Base-by-base conservation (phyloP, 2,329 filamentous ascomycete genomes). In the Alternaria gaisen region DNA sequence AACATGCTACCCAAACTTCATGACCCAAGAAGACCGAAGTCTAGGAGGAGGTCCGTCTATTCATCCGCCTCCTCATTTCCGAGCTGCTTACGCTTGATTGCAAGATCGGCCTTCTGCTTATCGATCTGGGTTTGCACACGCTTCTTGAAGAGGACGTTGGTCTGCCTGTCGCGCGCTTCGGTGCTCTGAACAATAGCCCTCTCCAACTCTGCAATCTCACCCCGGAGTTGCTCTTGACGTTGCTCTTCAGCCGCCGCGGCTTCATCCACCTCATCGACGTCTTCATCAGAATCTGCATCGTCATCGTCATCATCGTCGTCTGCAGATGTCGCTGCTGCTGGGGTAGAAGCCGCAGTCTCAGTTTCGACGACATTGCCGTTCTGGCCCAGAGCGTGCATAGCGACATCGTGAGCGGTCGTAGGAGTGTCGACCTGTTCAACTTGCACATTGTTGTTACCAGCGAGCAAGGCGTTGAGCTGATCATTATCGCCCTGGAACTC, bases 161-260 rank as follows among this genome's bases (percentile, higher is more conserved):
- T 76, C 61, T 81, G 77, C 28, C 78, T 79, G 46, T 82, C 79
- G 63, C 81, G 77, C 53, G 81, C 77, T 46, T 72, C 74, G 28
- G 81, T 75, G 20, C 80, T 80, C 26, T 77, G 74, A 41, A 78
- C 78, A 41, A 87, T 81, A 60, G 84, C 81, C 47, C 80, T 79
- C 72, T 87, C 81, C 64, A 88, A 67, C 69, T 87, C 85, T 5
- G 80, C 81, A 53, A 88, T 85, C 72, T 88, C 84, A 58, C 85
- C 83, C 50, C 80, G 78, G 28, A 83, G 75, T 62, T 83, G 81
- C 43, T 82, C 80, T 24, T 80, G 74, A 40, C 70, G 64, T 64
- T 84, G 80, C 26, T 83, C 80, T 28, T 83, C 78, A 41, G 79
- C 78, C 18, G 82, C 84, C 3, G 80, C 79, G 3, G 82, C 83